These are phyloP conservation scores for Herpetomonas tarakana DNA, from an alignment of 208 protist species.

Conservation along the genomic window DNA sequence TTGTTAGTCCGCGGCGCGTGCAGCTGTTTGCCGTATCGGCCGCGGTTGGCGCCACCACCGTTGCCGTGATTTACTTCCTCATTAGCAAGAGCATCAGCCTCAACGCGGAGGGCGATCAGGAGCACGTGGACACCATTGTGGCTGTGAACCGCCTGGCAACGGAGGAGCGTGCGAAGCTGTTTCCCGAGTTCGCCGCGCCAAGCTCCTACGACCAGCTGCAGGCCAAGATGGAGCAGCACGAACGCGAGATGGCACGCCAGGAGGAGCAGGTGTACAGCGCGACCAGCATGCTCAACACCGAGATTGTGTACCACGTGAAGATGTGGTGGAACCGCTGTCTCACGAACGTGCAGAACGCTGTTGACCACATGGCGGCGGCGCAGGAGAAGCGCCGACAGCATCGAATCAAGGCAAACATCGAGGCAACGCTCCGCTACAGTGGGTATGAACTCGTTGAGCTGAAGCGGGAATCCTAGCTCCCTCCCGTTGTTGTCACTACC, in stretches of 20 bases:
- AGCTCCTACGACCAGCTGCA: constrained; percentile 79
- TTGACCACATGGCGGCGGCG: constrained; percentile 24
- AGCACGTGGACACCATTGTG: constrained; percentile 38
- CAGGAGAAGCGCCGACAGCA: constrained; percentile 40
- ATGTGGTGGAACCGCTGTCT: constrained; percentile 84
- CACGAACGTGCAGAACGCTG: constrained; percentile 61
- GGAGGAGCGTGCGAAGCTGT: constrained; percentile 31
- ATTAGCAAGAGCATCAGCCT: constrained; percentile 69
- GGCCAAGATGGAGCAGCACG: constrained; percentile 53
- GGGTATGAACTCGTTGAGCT: constrained; percentile 63
- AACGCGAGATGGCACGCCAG: constrained; percentile 42
- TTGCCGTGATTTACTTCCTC: constrained; percentile 65
- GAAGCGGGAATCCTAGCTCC: constrained; percentile 24
- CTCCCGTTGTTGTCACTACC: too few relatives aligned
- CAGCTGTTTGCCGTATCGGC: constrained; percentile 72
- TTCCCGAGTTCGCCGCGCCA: constrained; percentile 62
- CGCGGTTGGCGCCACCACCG: constrained; percentile 48
- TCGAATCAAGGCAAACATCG: constrained; percentile 40
- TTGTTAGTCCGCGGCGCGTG: constrained; percentile 59
- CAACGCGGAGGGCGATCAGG: constrained; percentile 49
- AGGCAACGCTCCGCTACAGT: constrained; percentile 39
- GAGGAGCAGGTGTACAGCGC: constrained; percentile 25
- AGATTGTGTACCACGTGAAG: constrained; percentile 69
- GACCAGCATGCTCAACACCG: constrained; percentile 69
- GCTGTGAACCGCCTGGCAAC: constrained; percentile 50